A percentile compares a stretch with the other conserved stretches of the same genome.
phyloP scores from a whole-genome alignment of 2,329 filamentous ascomycete species.

The Cercospora sp. region DNA sequence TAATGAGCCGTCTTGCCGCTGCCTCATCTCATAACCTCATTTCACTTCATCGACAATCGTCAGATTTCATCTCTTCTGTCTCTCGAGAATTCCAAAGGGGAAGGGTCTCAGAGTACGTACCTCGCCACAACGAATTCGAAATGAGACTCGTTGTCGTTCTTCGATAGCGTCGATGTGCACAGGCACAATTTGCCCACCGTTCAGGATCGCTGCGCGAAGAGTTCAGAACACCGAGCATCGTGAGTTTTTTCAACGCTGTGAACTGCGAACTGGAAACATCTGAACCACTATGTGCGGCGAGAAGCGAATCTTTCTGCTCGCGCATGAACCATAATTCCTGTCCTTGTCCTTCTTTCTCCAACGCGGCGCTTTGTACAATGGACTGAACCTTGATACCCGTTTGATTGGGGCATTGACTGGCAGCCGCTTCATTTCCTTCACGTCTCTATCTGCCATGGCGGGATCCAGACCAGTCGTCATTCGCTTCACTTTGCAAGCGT shows the following conservation, averaged over 20 bases:
- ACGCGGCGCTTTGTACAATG: background rate
- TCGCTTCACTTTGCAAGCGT: background rate
- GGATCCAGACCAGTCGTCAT: background rate
- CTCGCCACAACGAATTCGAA: background rate
- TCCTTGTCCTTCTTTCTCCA: background rate
- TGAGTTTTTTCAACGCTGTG: background rate
- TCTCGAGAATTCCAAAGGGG: background rate
- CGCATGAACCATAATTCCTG: background rate
- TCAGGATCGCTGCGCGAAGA: background rate
- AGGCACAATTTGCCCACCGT: background rate
- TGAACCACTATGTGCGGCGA: background rate
- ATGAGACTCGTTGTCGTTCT: background rate
- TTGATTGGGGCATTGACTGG: background rate
- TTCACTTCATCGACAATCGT: background rate
- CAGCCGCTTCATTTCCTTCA: background rate
- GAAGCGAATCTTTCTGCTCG: background rate
- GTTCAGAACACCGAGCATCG: background rate
- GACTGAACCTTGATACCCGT: background rate
- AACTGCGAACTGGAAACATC: background rate
- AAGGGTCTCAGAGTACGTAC: constrained; percentile 12
- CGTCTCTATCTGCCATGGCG: background rate
- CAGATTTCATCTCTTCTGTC: background rate
- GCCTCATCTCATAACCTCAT: background rate
- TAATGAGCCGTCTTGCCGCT: background rate
- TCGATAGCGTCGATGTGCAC: background rate